These are phyloP conservation scores for Pyricularia grisea DNA, from an alignment of 2,329 filamentous ascomycete species.

Conservation along the genomic window DNA sequence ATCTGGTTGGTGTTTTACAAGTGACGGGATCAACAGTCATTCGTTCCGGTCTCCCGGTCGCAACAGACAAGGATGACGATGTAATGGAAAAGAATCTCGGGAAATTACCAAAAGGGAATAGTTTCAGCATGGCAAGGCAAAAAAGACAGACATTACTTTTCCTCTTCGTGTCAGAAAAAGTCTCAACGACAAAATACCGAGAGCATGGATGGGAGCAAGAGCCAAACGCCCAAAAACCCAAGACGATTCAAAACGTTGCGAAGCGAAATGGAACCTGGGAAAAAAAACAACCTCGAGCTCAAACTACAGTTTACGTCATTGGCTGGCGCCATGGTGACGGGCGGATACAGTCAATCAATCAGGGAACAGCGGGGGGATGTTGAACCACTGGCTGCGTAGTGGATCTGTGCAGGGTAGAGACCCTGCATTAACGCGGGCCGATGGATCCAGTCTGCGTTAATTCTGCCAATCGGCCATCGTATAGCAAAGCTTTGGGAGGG, in stretches of 20 bases:
- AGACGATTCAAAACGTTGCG: neutral
- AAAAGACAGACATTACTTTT: neutral
- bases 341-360: neutral
- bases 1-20: too few relatives aligned
- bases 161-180: neutral
- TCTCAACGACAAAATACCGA: neutral
- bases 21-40: too few relatives aligned
- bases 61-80: neutral
- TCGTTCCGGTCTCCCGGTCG: too few relatives aligned
- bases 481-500: neutral
- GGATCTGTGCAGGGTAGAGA: neutral
- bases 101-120: neutral
- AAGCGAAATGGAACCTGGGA: neutral
- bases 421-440: neutral
- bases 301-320: neutral
- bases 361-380: neutral
- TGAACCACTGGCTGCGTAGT: neutral
- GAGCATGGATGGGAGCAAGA: neutral
- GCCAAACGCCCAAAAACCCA: neutral
- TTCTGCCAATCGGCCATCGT: neutral
- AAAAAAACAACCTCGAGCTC: neutral
- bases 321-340: constrained; percentile 1
- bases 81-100: neutral
- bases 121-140: neutral
- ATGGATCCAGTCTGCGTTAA: neutral